Percentiles rank a stretch among this genome's conserved stretches.
Evolutionary conservation across 140 eudicot genomes (phyloP).

Genomic region (Oenanthe javanica): DNA sequence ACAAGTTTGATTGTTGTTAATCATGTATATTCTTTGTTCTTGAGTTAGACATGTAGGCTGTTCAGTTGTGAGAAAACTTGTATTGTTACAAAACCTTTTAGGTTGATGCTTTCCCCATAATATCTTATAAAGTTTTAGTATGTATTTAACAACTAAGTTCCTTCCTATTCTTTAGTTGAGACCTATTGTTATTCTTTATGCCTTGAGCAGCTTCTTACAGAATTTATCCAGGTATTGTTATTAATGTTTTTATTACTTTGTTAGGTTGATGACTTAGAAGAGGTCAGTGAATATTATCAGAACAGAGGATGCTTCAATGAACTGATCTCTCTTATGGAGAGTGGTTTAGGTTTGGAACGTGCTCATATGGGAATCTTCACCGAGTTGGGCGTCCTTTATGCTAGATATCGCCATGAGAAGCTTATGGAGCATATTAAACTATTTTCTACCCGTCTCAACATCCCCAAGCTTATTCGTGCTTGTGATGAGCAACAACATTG

Average conservation of each 20-base stretch:
- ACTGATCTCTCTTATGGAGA: slow-evolving; percentile 95
- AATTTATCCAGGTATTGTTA: not conserved
- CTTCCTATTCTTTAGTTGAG: not conserved
- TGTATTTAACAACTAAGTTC: too few species aligned
- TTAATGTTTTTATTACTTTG: slow-evolving; percentile 10
- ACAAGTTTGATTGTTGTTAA: not conserved
- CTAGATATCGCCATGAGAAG: slow-evolving; percentile 95
- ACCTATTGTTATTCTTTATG: not conserved
- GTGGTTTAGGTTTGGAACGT: slow-evolving; percentile 97
- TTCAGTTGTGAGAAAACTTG: not conserved
- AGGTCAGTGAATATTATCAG: slow-evolving; percentile 90
- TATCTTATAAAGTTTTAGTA: not conserved
- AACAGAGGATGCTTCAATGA: slow-evolving; percentile 98
- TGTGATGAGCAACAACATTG: slow-evolving; percentile 99
- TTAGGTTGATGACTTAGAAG: slow-evolving; percentile 97
- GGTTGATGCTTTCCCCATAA: not conserved
- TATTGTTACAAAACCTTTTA: not conserved
- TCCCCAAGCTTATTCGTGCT: slow-evolving; percentile 95
- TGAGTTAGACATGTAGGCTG: not conserved
- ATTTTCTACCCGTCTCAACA: slow-evolving; percentile 91
- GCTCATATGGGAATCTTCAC: slow-evolving; percentile 99
- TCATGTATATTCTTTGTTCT: not conserved
- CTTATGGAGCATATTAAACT: slow-evolving; percentile 97
- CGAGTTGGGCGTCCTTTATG: slow-evolving; percentile 93
- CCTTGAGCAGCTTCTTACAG: not conserved